Evolutionary conservation across 1,139 yeast genomes (phyloP), one percentile per base, ranked within the genome.

Genomic region (Pichia sp.): DNA sequence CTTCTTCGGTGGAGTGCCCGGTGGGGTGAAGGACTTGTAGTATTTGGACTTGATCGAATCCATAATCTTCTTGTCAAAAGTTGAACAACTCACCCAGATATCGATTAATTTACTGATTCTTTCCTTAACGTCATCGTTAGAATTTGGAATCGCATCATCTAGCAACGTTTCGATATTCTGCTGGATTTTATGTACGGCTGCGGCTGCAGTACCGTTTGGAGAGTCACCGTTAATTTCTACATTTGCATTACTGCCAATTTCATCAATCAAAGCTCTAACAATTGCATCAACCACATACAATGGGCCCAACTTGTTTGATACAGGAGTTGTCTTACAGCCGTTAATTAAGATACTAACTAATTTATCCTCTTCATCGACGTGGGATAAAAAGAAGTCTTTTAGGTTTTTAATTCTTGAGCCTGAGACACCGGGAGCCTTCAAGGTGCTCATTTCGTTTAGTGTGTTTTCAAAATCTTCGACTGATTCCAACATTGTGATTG

Each of bases 361-460:
- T 57, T 77, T 77, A 29, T 85, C 76, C 67, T 85, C 90, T 46
- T 67, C 65, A 48, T 75, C 75, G 58, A 84, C 87, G 70, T 91
- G 82, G 63, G 80, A 81, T 59, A 85, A 77, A 50, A 97, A 95
- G 58, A 87, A 71, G 55, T 87, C 87, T 50, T 93, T 87, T 67
- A 91, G 76, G 66, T 84, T 85, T 70, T 89, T 88, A 70, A 93
- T 93, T 74, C 97, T 91, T 57, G 96, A 84, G 45, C 98, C 98
- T 40, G 97, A 91, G 55, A 93, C 95, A 58, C 99, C 98, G 27
- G 95, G 95, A 31, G 97, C 85, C 72, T 89, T 90, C 61, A 89
- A 76, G 27, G 82, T 76, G 58, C 85, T 80, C 60, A 92, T 78
- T 68, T 92, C 95, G 64, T 83, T 84, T 65, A 92, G 76, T 58